phyloP scores from a whole-genome alignment of 371 early-diverging fungal species.

The Haplosporangium sp. region DNA sequence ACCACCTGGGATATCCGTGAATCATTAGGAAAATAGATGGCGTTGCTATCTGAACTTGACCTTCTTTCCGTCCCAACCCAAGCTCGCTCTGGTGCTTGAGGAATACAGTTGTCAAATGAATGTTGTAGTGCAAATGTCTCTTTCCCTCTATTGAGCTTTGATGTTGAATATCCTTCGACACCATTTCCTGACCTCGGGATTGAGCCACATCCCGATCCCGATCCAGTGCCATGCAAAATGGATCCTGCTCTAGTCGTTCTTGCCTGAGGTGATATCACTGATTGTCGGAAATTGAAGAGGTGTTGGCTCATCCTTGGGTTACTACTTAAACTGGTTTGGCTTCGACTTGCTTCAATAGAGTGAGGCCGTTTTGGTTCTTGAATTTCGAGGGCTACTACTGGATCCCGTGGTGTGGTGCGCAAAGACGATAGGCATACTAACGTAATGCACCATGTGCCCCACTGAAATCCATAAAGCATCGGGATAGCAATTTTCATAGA shows the following conservation, averaged over 20 bases:
- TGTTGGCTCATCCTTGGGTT: slow-evolving; percentile 8
- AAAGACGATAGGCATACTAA: slow-evolving; percentile 19
- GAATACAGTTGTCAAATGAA: too few species aligned
- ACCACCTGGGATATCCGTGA: slow-evolving; percentile 35
- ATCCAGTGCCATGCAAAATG: too few species aligned
- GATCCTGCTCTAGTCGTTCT: too few species aligned
- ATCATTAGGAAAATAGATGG: slow-evolving; percentile 20
- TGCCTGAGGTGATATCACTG: background rate
- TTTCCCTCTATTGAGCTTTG: background rate
- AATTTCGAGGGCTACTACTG: slow-evolving; percentile 23
- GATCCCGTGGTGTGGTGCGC: slow-evolving; percentile 11
- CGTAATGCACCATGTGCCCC: slow-evolving; percentile 28
- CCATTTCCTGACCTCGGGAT: too few species aligned
- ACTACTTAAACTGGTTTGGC: background rate
- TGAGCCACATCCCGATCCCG: too few species aligned
- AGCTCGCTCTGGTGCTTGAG: too few species aligned
- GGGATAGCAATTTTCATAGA: slow-evolving; percentile 19
- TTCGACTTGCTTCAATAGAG: background rate
- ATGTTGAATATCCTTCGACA: background rate
- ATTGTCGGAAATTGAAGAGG: slow-evolving; percentile 23
- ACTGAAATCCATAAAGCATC: slow-evolving; percentile 25
- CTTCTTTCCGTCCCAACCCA: slow-evolving; percentile 2
- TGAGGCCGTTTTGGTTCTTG: slow-evolving; percentile 16
- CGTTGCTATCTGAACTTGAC: slow-evolving; percentile 13
- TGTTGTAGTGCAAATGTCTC: too few species aligned